phyloP scores from a whole-genome alignment of 225 moss, liverwort and hornwort species.

The Thuidium tamariscinum region DNA sequence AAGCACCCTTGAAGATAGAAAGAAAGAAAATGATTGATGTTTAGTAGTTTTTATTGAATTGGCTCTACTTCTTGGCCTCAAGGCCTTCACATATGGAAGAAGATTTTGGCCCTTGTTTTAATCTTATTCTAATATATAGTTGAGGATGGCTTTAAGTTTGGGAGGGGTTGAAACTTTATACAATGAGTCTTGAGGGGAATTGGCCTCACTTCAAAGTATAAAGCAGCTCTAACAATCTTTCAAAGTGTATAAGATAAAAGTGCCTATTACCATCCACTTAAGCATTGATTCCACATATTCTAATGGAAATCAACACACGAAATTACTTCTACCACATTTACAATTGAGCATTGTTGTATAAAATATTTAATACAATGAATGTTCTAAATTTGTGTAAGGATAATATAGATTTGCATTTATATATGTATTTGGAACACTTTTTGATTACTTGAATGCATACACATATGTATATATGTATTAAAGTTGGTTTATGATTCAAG shows the following conservation, averaged over 20 bases:
- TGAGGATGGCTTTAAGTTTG: too few relatives aligned
- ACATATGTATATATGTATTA: too few relatives aligned
- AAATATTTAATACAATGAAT: background rate
- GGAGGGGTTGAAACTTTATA: too few relatives aligned
- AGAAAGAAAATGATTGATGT: too few relatives aligned
- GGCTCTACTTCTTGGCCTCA: too few relatives aligned
- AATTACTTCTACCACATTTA: background rate
- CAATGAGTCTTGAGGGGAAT: too few relatives aligned
- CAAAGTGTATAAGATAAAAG: background rate
- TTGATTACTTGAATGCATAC: background rate
- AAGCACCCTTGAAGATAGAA: too few relatives aligned
- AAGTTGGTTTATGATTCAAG: background rate
- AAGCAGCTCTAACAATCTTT: rapidly evolving
- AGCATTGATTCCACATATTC: background rate
- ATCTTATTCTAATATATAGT: too few relatives aligned
- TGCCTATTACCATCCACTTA: background rate
- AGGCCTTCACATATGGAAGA: too few relatives aligned
- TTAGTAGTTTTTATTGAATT: too few relatives aligned
- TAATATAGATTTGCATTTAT: background rate
- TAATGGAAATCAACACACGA: rapidly evolving
- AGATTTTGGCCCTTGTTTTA: too few relatives aligned
- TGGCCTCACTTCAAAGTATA: background rate
- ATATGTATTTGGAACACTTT: rapidly evolving
- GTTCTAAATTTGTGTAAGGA: background rate
- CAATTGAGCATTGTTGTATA: background rate